phyloP scores from a whole-genome alignment of 805 yeast genomes.

The Soucietia sequanensis region DNA sequence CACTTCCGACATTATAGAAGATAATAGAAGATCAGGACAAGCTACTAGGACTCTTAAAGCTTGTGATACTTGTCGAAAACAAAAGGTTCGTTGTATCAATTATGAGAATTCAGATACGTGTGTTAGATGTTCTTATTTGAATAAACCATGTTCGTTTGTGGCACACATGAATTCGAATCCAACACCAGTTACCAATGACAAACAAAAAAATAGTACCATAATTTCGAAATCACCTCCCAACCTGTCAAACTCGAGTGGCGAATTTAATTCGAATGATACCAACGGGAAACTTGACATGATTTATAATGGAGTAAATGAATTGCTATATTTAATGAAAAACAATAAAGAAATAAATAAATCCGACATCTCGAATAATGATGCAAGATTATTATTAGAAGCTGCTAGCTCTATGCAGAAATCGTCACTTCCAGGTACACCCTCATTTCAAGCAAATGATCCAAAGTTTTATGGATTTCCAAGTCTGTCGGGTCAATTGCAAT shows the following conservation, averaged over 20 bases:
- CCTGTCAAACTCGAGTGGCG: background rate
- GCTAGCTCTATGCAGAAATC: slow-evolving; percentile 23
- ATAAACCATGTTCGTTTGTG: slow-evolving; percentile 52
- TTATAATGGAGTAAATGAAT: slow-evolving; percentile 34
- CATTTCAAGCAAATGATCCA: slow-evolving; percentile 2
- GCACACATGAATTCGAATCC: too few relatives aligned
- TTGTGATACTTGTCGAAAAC: slow-evolving; percentile 53
- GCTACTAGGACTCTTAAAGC: slow-evolving; percentile 50
- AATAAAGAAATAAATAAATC: slow-evolving; percentile 3
- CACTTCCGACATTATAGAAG: background rate
- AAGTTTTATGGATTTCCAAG: background rate
- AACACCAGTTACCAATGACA: too few relatives aligned
- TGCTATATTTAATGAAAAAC: slow-evolving; percentile 23
- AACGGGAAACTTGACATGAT: slow-evolving; percentile 28
- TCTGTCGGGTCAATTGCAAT: background rate
- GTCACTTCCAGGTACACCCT: slow-evolving; percentile 7
- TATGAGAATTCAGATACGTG: slow-evolving; percentile 47
- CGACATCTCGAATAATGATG: slow-evolving; percentile 16
- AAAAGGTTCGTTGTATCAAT: slow-evolving; percentile 63
- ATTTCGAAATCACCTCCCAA: background rate
- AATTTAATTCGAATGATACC: slow-evolving; percentile 3
- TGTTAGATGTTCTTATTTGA: slow-evolving; percentile 56
- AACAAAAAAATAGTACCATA: slow-evolving; percentile 1
- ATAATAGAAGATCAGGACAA: slow-evolving; percentile 20
- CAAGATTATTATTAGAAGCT: slow-evolving; percentile 23